These are phyloP conservation scores for Aspergillus proliferans DNA, from an alignment of 2,329 filamentous ascomycete genomes.

Conservation along the genomic window DNA sequence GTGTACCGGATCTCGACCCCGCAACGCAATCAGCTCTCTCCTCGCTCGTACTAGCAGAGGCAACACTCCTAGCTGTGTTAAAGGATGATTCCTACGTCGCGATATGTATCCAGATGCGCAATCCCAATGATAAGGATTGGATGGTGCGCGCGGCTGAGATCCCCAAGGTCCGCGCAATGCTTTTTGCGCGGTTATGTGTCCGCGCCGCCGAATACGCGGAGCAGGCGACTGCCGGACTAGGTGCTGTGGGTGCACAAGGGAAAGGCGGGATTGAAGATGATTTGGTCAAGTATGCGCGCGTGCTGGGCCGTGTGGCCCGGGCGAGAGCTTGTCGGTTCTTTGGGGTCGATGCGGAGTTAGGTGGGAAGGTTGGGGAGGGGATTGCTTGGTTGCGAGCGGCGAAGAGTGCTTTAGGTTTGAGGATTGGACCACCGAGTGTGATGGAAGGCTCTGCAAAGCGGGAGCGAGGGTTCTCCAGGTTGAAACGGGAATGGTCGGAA, in stretches of 20 bases:
- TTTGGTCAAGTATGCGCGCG: slow-evolving; percentile 66
- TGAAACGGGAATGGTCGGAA: slow-evolving; percentile 71
- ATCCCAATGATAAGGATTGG: slow-evolving; percentile 83
- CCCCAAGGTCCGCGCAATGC: slow-evolving; percentile 77
- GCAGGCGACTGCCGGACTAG: slow-evolving; percentile 55
- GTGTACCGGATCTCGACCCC: slow-evolving; percentile 42
- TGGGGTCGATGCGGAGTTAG: slow-evolving; percentile 78
- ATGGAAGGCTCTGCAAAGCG: slow-evolving; percentile 38
- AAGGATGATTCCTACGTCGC: slow-evolving; percentile 94
- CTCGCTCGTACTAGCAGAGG: slow-evolving; percentile 70
- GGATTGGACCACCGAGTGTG: slow-evolving; percentile 35
- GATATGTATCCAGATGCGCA: slow-evolving; percentile 71
- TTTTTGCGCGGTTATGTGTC: slow-evolving; percentile 82
- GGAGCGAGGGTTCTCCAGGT: slow-evolving; percentile 38
- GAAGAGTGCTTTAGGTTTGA: slow-evolving; percentile 65
- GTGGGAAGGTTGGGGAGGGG: slow-evolving; percentile 72
- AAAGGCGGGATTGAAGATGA: slow-evolving; percentile 51
- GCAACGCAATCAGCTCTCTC: slow-evolving; percentile 38
- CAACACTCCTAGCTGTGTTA: slow-evolving; percentile 78
- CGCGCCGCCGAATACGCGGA: slow-evolving; percentile 82
- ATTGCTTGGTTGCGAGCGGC: slow-evolving; percentile 83
- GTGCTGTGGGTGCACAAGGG: slow-evolving; percentile 27
- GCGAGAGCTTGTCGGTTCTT: slow-evolving; percentile 87
- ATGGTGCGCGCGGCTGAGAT: slow-evolving; percentile 90
- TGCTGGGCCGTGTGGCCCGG: slow-evolving; percentile 66